Conservation (phyloP, 768 basidiomycete genomes). For the Mycena polygramma region DNA sequence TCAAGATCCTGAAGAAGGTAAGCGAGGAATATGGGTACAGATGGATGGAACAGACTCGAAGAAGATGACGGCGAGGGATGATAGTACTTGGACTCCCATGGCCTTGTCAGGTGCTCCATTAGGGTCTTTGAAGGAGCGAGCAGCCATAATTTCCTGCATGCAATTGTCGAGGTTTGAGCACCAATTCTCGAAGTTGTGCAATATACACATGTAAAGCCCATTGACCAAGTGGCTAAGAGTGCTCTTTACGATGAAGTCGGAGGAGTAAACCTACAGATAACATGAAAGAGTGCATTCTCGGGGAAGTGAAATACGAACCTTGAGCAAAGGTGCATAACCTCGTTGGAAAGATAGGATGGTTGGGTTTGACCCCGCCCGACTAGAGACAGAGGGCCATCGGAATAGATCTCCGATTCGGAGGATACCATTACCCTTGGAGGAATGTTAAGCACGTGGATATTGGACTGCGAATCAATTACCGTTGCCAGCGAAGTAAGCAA, state of each 20-base stretch:
- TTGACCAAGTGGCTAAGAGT: slow-evolving; percentile 65
- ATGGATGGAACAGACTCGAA: slow-evolving; percentile 58
- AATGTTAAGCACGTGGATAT: slow-evolving; percentile 9
- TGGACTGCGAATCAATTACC: slow-evolving; percentile 15
- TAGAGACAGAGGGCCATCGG: slow-evolving; percentile 57
- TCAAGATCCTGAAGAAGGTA: slow-evolving; percentile 44
- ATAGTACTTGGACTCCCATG: slow-evolving; percentile 58
- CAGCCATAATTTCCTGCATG: slow-evolving; percentile 53
- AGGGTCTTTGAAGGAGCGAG: slow-evolving; percentile 52
- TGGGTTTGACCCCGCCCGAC: slow-evolving; percentile 49
- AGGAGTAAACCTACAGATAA: slow-evolving; percentile 64
- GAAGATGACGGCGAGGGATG: slow-evolving; percentile 60
- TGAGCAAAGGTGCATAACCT: slow-evolving; percentile 66
- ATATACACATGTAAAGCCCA: slow-evolving; percentile 58
- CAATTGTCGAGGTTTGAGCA: slow-evolving; percentile 54
- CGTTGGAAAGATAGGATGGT: slow-evolving; percentile 68
- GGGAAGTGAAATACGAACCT: slow-evolving; percentile 47
- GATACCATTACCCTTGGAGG: slow-evolving; percentile 61
- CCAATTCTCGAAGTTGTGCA: slow-evolving; percentile 61
- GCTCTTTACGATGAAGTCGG: slow-evolving; percentile 70
- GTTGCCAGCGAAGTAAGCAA: slow-evolving; percentile 16
- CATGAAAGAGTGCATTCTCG: slow-evolving; percentile 1
- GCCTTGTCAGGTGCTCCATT: slow-evolving; percentile 32
- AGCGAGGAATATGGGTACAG: slow-evolving; percentile 27
- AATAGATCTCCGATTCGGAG: slow-evolving; percentile 65